Base-by-base conservation (phyloP, 2,329 filamentous ascomycete species). In the Botrytis deweyae region DNA sequence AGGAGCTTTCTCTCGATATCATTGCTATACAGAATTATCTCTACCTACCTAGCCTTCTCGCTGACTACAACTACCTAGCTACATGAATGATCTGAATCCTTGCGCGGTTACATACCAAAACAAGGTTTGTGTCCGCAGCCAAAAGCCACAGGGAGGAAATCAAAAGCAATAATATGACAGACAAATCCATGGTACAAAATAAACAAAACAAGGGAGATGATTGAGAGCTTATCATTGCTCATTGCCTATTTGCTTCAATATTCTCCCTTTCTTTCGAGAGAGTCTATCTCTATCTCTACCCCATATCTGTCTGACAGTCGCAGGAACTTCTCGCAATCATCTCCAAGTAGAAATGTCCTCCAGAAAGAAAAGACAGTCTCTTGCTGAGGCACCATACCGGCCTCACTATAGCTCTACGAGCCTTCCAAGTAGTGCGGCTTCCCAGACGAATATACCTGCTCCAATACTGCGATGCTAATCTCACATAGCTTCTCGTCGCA, bases 81-180 rank as follows among this genome's bases (percentile, higher is more conserved):
- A 5, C 59, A 40, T n/a, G 12, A 12, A 40, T 33, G 9, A 8
- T 55, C 14, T 40, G 64, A 16, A 40, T 67, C 33, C 36, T 38
- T 29, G 12, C 33, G 4, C 22, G 33, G 22, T 29, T 22, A 52
- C 12, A 16, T 10, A 29, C 4, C 12, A 9, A 3, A 18, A 49
- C 25, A 67, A 52, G 46, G 33, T 55, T 67, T 10, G 10, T 33
- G 22, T 29, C 33, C 14, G 33, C 33, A 29, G 46, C 65, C 46
- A 55, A 67, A 52, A 40, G 65, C 65, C 65, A 55, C 64, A 52
- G 49, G 46, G 33, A 10, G 33, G 12, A 55, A 55, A 29, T 0
- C 33, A 55, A 67, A 55, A 55, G 64, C 64, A 67, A 67, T 40
- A 67, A 40, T 55, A 55, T 40, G 65, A 55, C 22, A 22, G 36